phyloP scores from a whole-genome alignment of 2,329 filamentous ascomycete genomes.

The Fusarium sp. region DNA sequence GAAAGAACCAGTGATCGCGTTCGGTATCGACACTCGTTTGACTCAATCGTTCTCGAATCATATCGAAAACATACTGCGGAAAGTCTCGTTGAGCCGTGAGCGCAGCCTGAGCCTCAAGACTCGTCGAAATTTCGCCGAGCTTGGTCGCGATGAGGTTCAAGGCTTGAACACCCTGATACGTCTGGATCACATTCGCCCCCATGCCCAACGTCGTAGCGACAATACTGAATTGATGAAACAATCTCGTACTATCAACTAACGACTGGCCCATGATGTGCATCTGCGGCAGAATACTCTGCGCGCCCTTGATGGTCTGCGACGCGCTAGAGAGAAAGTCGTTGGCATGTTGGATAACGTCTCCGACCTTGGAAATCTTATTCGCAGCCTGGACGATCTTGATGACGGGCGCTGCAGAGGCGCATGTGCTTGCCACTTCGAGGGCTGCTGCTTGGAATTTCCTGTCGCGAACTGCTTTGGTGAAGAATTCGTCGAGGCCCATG shows the following conservation, averaged over 20 bases:
- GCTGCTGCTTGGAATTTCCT: slow-evolving; percentile 24
- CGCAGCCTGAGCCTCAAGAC: slow-evolving; percentile 50
- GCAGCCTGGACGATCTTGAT: slow-evolving; percentile 42
- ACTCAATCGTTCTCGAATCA: slow-evolving; percentile 50
- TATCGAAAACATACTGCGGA: slow-evolving; percentile 50
- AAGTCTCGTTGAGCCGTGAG: slow-evolving; percentile 52
- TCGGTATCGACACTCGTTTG: slow-evolving; percentile 46
- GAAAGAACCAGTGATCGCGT: slow-evolving; percentile 52
- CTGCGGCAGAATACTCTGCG: slow-evolving; percentile 44
- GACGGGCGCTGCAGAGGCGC: slow-evolving; percentile 25
- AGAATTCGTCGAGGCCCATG: slow-evolving; percentile 28
- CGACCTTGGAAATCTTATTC: slow-evolving; percentile 40
- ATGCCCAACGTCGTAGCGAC: slow-evolving; percentile 47
- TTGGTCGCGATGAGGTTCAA: slow-evolving; percentile 50
- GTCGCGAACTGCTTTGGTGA: slow-evolving; percentile 25
- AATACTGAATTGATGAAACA: slow-evolving; percentile 47
- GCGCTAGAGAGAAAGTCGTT: slow-evolving; percentile 38
- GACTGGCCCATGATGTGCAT: slow-evolving; percentile 51
- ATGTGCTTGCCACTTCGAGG: slow-evolving; percentile 27
- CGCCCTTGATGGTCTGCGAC: slow-evolving; percentile 35
- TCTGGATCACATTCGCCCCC: slow-evolving; percentile 49
- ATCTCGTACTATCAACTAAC: slow-evolving; percentile 46
- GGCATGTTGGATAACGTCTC: slow-evolving; percentile 39
- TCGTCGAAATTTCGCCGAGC: slow-evolving; percentile 48
- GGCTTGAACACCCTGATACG: slow-evolving; percentile 51